Percentiles rank a stretch among this genome's conserved stretches.
Conservation (phyloP, 805 yeast genomes). For the Candida ipomoeae region DNA sequence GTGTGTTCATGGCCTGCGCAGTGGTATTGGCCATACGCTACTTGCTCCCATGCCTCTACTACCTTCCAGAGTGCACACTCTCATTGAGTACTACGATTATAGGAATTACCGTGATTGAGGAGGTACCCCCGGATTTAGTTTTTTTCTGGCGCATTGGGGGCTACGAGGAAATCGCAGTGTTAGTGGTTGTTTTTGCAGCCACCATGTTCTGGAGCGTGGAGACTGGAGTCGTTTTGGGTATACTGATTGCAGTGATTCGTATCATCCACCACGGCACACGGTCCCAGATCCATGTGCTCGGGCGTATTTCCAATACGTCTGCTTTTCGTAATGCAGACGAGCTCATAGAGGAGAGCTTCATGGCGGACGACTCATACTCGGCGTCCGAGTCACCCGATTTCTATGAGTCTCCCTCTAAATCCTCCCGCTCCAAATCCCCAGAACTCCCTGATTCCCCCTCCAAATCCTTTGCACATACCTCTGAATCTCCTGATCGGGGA, state of each 20-base stretch:
- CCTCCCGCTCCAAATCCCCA: too few species aligned
- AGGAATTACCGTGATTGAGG: conserved; percentile 50
- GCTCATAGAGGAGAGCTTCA: conserved; percentile 37
- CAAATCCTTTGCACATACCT: conserved; percentile 1
- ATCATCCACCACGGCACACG: conserved; percentile 37
- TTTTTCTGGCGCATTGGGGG: conserved; percentile 22
- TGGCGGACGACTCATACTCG: too few species aligned
- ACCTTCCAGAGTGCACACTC: conserved; percentile 30
- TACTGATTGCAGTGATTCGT: conserved; percentile 31
- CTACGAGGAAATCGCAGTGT: conserved; percentile 21
- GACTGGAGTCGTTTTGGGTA: conserved; percentile 35
- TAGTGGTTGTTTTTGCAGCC: conserved; percentile 21
- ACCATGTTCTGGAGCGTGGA: conserved; percentile 37
- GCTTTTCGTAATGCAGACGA: conserved; percentile 72
- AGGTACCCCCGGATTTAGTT: conserved; percentile 45
- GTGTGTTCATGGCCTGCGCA: conserved; percentile 30
- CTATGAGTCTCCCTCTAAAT: too few species aligned
- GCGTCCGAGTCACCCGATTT: too few species aligned
- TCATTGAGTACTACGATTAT: conserved; percentile 33
- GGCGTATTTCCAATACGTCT: conserved; percentile 41
- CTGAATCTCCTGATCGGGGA: too few species aligned
- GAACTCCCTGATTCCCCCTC: neutral
- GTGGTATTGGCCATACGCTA: conserved; percentile 23
- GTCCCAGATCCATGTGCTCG: conserved; percentile 43
- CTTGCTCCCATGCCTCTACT: conserved; percentile 24